Base-by-base conservation (phyloP, 2,329 filamentous ascomycete species). In the Parastagonospora nodorum region DNA sequence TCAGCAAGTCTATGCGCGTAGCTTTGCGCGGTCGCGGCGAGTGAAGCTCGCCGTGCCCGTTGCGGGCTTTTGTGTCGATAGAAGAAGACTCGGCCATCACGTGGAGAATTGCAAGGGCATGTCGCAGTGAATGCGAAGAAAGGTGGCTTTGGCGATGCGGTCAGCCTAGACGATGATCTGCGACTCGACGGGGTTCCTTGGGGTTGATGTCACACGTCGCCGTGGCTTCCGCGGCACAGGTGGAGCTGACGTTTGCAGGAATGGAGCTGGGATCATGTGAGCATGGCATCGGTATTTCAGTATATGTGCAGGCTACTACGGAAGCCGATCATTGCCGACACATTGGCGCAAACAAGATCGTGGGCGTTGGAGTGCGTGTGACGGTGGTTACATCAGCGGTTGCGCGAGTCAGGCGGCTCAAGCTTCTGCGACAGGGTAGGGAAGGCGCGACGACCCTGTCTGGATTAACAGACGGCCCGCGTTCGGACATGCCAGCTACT, bases 11-110 rank as follows among this genome's bases (percentile, higher is more conserved):
- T 42, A 69, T 67, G 24, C 63, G 62, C 9, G 56, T 67, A 1
- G 72, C 68, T 54, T 73, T 73, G 51, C 73, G 69, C 36, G 72
- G 62, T 35, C 71, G 69, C 31, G 72, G 72, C 32, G 71, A 53
- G 39, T 67, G 63, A 39, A 64, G 58, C 3, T 69, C 61, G 29
- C 56, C 45, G 36, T 68, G 49, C 24, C 65, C 69, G 43, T 67
- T 67, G 27, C 48, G 57, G 30, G 51, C 6, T 11, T 50, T 52
- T 14, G 58, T 33, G 37, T 71, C 67, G 45, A 68, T 46, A 28
- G 69, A 66, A 14, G 66, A 66, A 42, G 69, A 67, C 50, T 72
- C 62, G 31, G 69, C 64, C 71, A 71, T 74, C 42, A 59, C 66
- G 51, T 43, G 40, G 8, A 40, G 44, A 30, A 40, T 38, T 27